These are phyloP conservation scores for Corinectria fuckeliana DNA, from an alignment of 2,329 filamentous ascomycete species.

Conservation along the genomic window DNA sequence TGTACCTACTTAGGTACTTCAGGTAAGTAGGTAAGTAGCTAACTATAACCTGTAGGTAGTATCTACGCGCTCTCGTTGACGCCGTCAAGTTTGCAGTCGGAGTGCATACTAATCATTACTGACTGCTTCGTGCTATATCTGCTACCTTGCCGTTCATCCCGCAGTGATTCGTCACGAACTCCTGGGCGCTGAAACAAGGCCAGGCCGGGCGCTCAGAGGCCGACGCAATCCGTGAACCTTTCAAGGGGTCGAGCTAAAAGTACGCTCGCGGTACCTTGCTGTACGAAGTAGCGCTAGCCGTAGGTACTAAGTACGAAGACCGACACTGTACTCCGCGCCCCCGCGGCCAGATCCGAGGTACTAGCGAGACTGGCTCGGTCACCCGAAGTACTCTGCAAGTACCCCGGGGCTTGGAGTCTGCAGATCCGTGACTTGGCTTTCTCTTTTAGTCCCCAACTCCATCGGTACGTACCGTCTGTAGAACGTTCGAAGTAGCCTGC, in stretches of 20 bases:
- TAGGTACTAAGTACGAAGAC: slow-evolving; percentile 17
- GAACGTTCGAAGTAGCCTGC: slow-evolving; percentile 1
- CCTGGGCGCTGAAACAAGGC: slow-evolving; percentile 32
- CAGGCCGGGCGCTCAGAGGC: slow-evolving; percentile 7
- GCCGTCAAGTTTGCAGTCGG: too few species aligned
- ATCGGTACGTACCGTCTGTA: slow-evolving; percentile 5
- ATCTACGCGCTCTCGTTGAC: neutral
- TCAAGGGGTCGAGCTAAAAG: neutral
- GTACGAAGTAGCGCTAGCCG: slow-evolving; percentile 18
- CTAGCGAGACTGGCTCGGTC: slow-evolving; percentile 10
- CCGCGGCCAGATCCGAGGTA: neutral
- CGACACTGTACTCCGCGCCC: neutral
- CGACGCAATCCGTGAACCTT: slow-evolving; percentile 4
- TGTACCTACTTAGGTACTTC: too few species aligned
- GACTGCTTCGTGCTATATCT: neutral
- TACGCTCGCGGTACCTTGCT: slow-evolving; percentile 1
- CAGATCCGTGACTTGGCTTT: slow-evolving; percentile 39
- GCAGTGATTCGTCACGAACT: slow-evolving; percentile 26
- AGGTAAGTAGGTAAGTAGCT: too few species aligned
- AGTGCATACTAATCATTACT: too few species aligned
- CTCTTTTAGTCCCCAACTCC: slow-evolving; percentile 32
- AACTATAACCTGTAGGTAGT: too few species aligned
- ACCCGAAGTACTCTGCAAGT: slow-evolving; percentile 18
- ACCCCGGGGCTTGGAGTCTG: slow-evolving; percentile 12
- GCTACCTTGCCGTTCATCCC: slow-evolving; percentile 9